Conservation (phyloP, 768 basidiomycete genomes). For the Trametes sanguinea region DNA sequence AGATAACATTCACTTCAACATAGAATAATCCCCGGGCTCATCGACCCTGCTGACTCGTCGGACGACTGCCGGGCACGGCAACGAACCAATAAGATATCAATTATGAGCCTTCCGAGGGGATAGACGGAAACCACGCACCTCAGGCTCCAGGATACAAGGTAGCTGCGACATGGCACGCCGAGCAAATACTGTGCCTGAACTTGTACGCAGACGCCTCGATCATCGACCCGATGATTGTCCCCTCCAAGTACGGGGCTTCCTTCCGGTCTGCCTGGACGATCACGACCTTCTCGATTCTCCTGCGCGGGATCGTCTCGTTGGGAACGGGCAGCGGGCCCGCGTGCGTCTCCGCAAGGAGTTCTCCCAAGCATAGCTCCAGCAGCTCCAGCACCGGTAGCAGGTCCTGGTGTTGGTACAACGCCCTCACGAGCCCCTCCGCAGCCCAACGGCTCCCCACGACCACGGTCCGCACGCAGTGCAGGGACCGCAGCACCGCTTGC, state of each 20-base stretch:
- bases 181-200: constrained; percentile 4
- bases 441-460: constrained; percentile 3
- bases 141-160: no score
- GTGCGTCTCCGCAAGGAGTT: neutral
- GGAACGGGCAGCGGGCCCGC: neutral
- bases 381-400: neutral
- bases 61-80: neutral
- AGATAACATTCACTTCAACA: no score
- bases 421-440: neutral
- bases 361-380: constrained; percentile 3
- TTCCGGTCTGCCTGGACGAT: neutral
- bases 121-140: no score
- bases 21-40: neutral
- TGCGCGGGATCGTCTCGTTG: neutral
- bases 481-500: neutral
- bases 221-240: constrained; percentile 4
- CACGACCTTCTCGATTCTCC: neutral
- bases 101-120: no score
- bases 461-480: neutral
- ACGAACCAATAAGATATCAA: neutral
- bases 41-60: neutral
- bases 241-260: neutral
- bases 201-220: neutral
- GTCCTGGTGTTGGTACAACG: neutral
- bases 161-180: constrained; percentile 5